Base-by-base conservation (phyloP, 306 rosid genomes). In the Rosa chinensis region DNA sequence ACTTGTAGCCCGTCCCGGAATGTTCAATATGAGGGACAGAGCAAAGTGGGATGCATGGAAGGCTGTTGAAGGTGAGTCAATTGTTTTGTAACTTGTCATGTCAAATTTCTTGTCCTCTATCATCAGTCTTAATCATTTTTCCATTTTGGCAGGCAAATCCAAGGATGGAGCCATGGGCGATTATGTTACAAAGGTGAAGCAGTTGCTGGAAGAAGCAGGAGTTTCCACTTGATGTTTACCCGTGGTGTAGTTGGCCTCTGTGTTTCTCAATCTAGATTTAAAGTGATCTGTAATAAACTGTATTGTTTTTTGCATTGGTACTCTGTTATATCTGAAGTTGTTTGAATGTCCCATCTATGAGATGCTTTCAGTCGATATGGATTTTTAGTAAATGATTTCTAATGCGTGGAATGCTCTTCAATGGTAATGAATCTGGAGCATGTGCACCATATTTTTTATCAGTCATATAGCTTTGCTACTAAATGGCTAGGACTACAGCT, bases 11-110 rank as follows among this genome's bases (percentile, higher is more conserved):
- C 99, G 99, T 12, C 99, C 99, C 6, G 99, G 98, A 80, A 48
- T 95, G 0, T 95, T 95, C 88, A 89, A 80, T 84, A 43, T 81
- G 97, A 95, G 78, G 86, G 99, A 95, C 77, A 88, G 93, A 81
- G 97, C 94, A 47, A 93, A 93, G 80, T 95, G 99, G 99, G 99
- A 95, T 91, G 99, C 99, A 75, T 95, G 99, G 98, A 93, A 95
- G 88, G 89, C 91, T 62, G 93, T 87, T 88, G 97, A 95, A 88
- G 98, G 98, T 95, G 80, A 68, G 10, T n/a, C 16, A 35, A 10
- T 59, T 14, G 17, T 11, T 28, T 39, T 20, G 6, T 50, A 63
- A 17, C 62, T 5, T 23, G n/a, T 66, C 25, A 43, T 62, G 50
- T 72, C 11, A 5, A 70, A n/a, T 37, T 2, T 59, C 44, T 17